Evolutionary conservation across 495 filamentous ascomycete genomes (phyloP), one percentile per base, ranked within the genome.

Genomic region (Oidiodendron maius): DNA sequence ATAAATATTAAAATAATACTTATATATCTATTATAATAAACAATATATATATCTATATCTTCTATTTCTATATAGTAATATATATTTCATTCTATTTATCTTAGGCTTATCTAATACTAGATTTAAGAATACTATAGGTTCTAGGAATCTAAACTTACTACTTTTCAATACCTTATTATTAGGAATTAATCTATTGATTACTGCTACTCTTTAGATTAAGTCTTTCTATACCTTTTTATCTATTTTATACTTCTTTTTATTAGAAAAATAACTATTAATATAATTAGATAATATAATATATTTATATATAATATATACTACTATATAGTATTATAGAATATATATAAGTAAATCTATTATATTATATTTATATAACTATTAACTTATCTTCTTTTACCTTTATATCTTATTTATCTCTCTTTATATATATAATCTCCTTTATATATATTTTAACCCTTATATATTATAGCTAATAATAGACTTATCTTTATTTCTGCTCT

Each of bases 1-100:
- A 43, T 43, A 26, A 13, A 20, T 22, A 22, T 43, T 11, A 6
- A 9, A 17, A 43, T 17, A 20, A 43, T 43, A 17, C 40, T 43
- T 17, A 22, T 43, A 26, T 20, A 43, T 43, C 40, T 21, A 22
- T 4, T 8, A 6, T 43, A 4, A 4, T 9, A 4, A 26, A 23
- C 40, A 20, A 43, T 17, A 9, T 6, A 43, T 43, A 43, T 43
- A 43, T 43, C 8, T 16, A 23, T 26, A 43, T 39, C 12, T 32
- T n/a, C 11, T 8, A 10, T 39, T 16, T 5, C 36, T 9, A 17
- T 17, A n/a, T 39, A 6, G 5, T n/a, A 39, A 39, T 39, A 10
- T 9, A 39, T 16, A 39, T 17, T 39, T 8, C 5, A 10, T 16
- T 6, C 16, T 17, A 39, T 39, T 17, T 39, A 5, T 16, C 36